These are phyloP conservation scores for Globisporangium acanthophoron DNA, from an alignment of 352 stramenopile species.

Conservation along the genomic window DNA sequence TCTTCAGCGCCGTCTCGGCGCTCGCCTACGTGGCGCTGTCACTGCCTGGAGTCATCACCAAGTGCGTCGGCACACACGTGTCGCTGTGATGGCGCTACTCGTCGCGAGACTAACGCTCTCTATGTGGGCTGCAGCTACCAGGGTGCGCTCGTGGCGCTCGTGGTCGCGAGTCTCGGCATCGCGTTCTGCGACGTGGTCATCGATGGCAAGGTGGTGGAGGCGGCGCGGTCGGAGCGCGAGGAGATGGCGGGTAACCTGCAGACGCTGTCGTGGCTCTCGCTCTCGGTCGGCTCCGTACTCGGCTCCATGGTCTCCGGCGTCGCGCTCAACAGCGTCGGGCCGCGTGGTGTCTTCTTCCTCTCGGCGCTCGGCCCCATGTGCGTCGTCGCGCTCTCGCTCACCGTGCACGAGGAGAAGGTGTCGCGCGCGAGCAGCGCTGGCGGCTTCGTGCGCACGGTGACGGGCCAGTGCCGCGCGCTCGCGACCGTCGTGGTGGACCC, in stretches of 20 bases:
- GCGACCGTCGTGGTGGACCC: conserved; percentile 59
- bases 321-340: conserved; percentile 51
- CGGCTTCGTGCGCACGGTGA: conserved; percentile 48
- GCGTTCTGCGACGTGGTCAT: conserved; percentile 82
- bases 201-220: conserved; percentile 73
- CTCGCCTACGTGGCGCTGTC: conserved; percentile 57
- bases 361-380: conserved; percentile 65
- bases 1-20: conserved; percentile 59
- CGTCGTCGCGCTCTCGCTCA: conserved; percentile 55
- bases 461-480: conserved; percentile 41
- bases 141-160: conserved; percentile 44
- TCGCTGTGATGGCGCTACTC: not conserved
- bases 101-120: not conserved
- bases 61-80: conserved; percentile 14
- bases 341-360: conserved; percentile 66
- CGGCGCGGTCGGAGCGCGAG: conserved; percentile 56
- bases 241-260: conserved; percentile 75
- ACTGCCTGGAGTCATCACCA: conserved; percentile 47
- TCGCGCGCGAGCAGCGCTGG: conserved; percentile 9
- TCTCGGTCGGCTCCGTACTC: conserved; percentile 65
- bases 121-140: conserved; percentile 24
- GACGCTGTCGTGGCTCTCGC: conserved; percentile 72
- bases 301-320: conserved; percentile 63
- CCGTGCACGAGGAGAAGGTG: conserved; percentile 49
- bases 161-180: conserved; percentile 73